Evolutionary conservation across 139 green algal species (phyloP), one percentile per base, ranked within the genome.

Genomic region (Zygnema circumcarinatum): DNA sequence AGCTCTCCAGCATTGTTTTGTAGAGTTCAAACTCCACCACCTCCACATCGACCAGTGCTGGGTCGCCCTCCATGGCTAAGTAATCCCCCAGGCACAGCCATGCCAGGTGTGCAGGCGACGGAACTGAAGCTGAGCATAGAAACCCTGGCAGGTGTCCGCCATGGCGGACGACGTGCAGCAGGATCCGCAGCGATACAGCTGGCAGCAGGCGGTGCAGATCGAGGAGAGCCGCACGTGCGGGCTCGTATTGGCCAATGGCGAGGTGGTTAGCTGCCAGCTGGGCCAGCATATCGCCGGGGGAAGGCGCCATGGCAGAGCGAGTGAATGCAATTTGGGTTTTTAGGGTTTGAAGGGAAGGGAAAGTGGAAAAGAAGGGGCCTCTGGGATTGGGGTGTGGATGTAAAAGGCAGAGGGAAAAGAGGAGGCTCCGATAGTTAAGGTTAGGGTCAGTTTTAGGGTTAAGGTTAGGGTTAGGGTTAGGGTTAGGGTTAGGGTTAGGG

Each of bases 41-140:
- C 32, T 81, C 52, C 11, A 81, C 75, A 3, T 79, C 11, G 32
- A 22, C 76, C 7, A 11, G 52, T 80, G 32, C 7, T 7, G 16
- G 11, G 11, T 83, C 32, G 11, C 47, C 76, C 47, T 11, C 76
- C 3, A 83, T 3, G 74, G 76, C 32, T 11, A 83, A 7, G 76
- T 83, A 81, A 11, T 83, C 76, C 11, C 52, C 76, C 3, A 83
- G 76, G 52, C 76, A 83, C 7, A 83, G 47, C 76, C 76, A 83
- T 76, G 69, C 76, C 76, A 53, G 16, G 76, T 83, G 76, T 16
- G 52, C 76, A 81, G 52, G 3, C 3, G 76, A 83, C 7, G 40
- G 40, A 7, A 83, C 76, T 31, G 76, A 83, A 16, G 32, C 11
- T 29, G 76, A 83, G 7, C 11, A 80, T 81, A 73, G 7, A 76